Percentiles rank a stretch among this genome's conserved stretches.
Evolutionary conservation across 306 rosid genomes (phyloP).

Genomic region (Prosopis cineraria): DNA sequence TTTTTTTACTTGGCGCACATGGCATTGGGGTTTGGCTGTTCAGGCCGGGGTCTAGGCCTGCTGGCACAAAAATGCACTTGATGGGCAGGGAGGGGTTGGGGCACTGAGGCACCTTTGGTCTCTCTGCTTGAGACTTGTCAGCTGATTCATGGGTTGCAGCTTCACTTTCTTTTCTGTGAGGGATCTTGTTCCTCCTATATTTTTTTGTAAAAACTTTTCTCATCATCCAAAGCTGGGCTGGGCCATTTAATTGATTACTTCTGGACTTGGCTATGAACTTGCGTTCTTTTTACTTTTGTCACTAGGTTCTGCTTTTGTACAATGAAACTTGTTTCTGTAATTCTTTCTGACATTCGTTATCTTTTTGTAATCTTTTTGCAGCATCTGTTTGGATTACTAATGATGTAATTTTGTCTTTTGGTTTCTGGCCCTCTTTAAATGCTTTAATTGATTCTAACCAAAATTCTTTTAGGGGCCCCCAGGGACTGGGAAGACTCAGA

Average conservation of each 20-base stretch:
- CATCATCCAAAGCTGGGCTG: constrained; percentile 14
- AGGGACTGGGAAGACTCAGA: constrained; percentile 97
- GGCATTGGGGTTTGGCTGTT: no score
- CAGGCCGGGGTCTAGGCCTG: no score
- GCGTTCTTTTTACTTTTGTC: background rate
- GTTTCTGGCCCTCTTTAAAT: background rate
- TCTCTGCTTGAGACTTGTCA: background rate
- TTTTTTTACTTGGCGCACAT: no score
- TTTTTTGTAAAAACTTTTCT: background rate
- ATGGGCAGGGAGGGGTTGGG: no score
- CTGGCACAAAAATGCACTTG: no score
- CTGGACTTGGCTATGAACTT: background rate
- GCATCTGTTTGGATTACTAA: constrained; percentile 20
- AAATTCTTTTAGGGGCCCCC: constrained; percentile 87
- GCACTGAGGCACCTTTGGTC: no score
- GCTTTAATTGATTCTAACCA: constrained; percentile 41
- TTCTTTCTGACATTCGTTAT: constrained; percentile 28
- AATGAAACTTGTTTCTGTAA: constrained; percentile 10
- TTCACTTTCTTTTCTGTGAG: background rate
- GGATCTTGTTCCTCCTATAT: constrained; percentile 12
- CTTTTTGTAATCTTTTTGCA: constrained; percentile 18
- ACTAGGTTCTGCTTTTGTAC: constrained; percentile 21
- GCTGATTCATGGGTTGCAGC: background rate
- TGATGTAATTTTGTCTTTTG: background rate
- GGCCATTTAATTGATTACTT: constrained; percentile 6